A percentile compares a stretch with the other conserved stretches of the same genome.
These are phyloP conservation scores for Exophiala spinifera DNA, from an alignment of 2,329 filamentous ascomycete species.

Conservation along the genomic window DNA sequence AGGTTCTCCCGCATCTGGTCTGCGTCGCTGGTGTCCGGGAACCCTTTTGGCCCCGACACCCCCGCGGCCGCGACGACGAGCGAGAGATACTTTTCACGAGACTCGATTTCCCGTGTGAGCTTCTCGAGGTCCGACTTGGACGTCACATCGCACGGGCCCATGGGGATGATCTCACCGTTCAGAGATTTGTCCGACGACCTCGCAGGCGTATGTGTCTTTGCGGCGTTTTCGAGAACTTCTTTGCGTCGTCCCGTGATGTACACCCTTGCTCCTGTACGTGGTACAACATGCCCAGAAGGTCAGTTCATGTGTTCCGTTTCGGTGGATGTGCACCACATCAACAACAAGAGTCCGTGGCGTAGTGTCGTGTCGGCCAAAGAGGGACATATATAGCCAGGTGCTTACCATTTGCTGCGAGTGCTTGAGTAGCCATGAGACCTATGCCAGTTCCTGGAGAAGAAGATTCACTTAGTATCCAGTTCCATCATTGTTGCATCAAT, in stretches of 20 bases:
- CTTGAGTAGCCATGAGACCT: constrained; percentile 33
- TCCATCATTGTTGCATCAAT: no score
- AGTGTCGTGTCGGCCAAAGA: no score
- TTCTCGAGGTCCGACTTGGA: constrained; percentile 57
- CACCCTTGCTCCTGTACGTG: constrained; percentile 32
- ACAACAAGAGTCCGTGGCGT: no score
- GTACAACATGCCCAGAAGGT: no score
- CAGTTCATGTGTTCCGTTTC: no score
- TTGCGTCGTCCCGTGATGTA: constrained; percentile 33
- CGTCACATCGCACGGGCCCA: constrained; percentile 59
- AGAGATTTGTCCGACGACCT: constrained; percentile 6
- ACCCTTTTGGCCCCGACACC: constrained; percentile 61
- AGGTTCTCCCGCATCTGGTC: constrained; percentile 52
- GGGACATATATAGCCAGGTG: no score
- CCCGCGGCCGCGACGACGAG: constrained; percentile 65
- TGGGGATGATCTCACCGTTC: constrained; percentile 54
- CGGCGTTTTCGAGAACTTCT: constrained; percentile 33
- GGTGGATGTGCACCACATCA: no score
- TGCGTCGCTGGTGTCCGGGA: constrained; percentile 52
- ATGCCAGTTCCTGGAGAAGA: constrained; percentile 28
- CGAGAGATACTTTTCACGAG: constrained; percentile 63
- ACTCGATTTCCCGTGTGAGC: constrained; percentile 54
- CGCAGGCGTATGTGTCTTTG: constrained; percentile 42
- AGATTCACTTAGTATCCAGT: background rate
- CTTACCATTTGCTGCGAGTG: constrained; percentile 33